Percentiles rank a stretch among this genome's conserved stretches.
phyloP scores from a whole-genome alignment of 176 grass and related monocot species.

The Rhynchospora breviuscula region DNA sequence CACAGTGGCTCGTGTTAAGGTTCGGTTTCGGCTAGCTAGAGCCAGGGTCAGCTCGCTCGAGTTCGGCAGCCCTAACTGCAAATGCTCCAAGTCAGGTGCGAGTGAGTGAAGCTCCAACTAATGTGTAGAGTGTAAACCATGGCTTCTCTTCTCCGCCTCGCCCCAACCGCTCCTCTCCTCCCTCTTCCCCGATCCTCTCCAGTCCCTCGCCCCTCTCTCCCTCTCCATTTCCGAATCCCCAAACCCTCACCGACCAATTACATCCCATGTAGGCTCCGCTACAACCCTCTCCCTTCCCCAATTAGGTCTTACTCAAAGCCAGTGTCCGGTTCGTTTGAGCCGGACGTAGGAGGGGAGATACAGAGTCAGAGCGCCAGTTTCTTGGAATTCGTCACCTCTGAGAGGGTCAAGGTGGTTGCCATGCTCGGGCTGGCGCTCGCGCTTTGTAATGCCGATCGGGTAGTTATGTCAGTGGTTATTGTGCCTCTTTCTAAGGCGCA shows the following conservation, averaged over 20 bases:
- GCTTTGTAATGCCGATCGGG: slow-evolving; percentile 92
- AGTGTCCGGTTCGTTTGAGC: slow-evolving; percentile 13
- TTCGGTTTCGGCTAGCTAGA: no score
- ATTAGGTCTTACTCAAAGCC: slow-evolving; percentile 1
- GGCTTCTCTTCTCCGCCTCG: slow-evolving; percentile 26
- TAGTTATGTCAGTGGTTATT: slow-evolving; percentile 95
- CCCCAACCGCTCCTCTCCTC: neutral
- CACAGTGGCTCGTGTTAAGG: no score
- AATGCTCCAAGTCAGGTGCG: no score
- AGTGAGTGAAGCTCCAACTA: slow-evolving; percentile 21
- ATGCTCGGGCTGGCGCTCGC: slow-evolving; percentile 80
- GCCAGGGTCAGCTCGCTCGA: no score
- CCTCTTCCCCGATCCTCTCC: neutral
- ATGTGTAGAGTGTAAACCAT: neutral
- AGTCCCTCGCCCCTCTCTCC: neutral
- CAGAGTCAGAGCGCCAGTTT: slow-evolving; percentile 11
- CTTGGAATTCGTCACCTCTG: slow-evolving; percentile 76
- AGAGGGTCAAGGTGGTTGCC: slow-evolving; percentile 87
- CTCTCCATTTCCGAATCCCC: neutral
- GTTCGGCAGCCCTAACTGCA: no score
- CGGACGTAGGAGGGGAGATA: slow-evolving; percentile 18
- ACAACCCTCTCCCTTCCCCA: slow-evolving; percentile 1
- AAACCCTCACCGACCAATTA: neutral
- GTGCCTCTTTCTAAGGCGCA: slow-evolving; percentile 77
- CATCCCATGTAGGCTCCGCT: neutral